Evolutionary conservation across 805 yeast genomes (phyloP).

Genomic region (Pichia heedii): DNA sequence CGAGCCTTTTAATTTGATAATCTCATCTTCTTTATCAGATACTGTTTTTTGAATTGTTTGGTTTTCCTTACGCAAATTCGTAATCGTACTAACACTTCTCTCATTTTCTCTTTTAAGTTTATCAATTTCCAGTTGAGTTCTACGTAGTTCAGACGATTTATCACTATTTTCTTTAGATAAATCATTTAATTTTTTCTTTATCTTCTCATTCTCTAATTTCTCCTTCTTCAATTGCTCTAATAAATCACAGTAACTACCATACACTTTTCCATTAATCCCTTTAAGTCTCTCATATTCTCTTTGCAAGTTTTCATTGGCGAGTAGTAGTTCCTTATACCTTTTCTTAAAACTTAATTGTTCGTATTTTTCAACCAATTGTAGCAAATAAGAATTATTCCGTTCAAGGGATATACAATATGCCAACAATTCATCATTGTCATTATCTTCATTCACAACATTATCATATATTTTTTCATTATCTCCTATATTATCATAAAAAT

Average conservation of each 20-base stretch:
- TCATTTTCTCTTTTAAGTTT: constrained; percentile 2
- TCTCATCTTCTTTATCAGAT: constrained; percentile 4
- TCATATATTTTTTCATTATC: neutral
- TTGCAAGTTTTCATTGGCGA: constrained; percentile 2
- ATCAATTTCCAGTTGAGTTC: neutral
- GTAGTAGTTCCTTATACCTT: constrained; percentile 7
- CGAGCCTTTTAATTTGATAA: constrained; percentile 1
- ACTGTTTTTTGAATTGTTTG: neutral
- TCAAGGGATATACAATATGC: constrained; percentile 13
- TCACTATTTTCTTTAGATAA: neutral
- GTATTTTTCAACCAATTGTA: constrained; percentile 13
- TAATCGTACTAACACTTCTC: neutral
- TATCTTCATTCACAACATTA: neutral
- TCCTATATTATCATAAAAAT: neutral
- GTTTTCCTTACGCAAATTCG: neutral
- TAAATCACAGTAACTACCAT: constrained; percentile 20
- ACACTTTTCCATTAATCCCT: constrained; percentile 18
- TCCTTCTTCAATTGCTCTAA: constrained; percentile 10
- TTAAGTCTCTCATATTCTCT: constrained; percentile 17
- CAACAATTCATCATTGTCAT: constrained; percentile 4
- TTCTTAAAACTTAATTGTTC: constrained; percentile 15
- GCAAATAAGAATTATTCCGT: constrained; percentile 11
- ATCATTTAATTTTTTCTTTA: neutral
- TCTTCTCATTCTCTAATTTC: neutral
- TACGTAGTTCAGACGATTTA: neutral